phyloP scores from a whole-genome alignment of 768 basidiomycete genomes.

The Leccinum variicolor region DNA sequence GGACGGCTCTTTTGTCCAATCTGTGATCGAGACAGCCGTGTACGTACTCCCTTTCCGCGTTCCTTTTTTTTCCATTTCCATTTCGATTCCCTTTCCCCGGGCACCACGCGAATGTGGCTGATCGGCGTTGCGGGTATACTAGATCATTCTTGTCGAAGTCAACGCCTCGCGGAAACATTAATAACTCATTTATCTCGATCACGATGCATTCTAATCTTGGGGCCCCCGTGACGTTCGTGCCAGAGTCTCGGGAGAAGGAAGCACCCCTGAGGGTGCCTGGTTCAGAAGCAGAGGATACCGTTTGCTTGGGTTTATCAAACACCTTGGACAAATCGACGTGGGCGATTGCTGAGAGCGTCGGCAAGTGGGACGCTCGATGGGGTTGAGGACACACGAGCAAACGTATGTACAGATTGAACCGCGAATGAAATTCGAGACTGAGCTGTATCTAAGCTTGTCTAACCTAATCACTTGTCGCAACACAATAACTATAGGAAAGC shows the following conservation, averaged over 20 bases:
- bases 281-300: conserved; percentile 52
- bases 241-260: conserved; percentile 25
- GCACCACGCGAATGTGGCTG: neutral
- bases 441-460: conserved; percentile 16
- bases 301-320: conserved; percentile 39
- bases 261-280: conserved; percentile 42
- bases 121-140: neutral
- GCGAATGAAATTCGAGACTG: conserved; percentile 31
- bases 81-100: neutral
- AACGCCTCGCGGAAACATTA: conserved; percentile 1
- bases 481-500: conserved; percentile 29
- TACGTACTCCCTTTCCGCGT: conserved; percentile 2
- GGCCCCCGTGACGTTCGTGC: conserved; percentile 50
- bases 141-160: conserved; percentile 12
- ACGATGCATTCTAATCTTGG: conserved; percentile 39
- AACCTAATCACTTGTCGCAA: conserved; percentile 32
- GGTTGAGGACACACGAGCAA: conserved; percentile 25
- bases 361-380: conserved; percentile 41
- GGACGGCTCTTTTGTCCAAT: conserved; percentile 48
- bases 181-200: conserved; percentile 15
- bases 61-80: too few relatives aligned
- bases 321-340: conserved; percentile 27
- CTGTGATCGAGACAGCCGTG: conserved; percentile 45
- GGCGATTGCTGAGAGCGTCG: conserved; percentile 44
- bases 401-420: neutral